Percentiles rank a stretch among this genome's conserved stretches.
Conservation (phyloP, 176 grass and related monocot species). For the Oryza glumipatula region DNA sequence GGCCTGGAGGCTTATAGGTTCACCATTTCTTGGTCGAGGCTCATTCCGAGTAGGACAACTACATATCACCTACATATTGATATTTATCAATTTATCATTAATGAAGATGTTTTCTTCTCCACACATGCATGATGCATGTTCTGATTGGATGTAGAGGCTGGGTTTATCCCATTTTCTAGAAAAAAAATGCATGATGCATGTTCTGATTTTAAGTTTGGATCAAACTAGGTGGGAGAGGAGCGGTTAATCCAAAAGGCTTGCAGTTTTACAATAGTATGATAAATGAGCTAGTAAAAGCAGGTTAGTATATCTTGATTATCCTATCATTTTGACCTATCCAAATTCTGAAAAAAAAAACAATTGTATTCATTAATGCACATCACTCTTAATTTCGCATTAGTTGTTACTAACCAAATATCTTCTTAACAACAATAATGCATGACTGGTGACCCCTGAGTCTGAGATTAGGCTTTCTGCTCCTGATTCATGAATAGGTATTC, state of each 20-base stretch:
- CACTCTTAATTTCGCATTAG: too few relatives aligned
- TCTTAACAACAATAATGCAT: not conserved
- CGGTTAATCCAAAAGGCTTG: slow-evolving; percentile 45
- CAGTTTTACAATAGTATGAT: slow-evolving; percentile 69
- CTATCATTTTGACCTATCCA: not conserved
- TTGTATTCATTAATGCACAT: not conserved
- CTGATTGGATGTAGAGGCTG: too few relatives aligned
- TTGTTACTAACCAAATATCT: not conserved
- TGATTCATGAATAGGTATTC: too few relatives aligned
- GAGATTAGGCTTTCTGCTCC: too few relatives aligned
- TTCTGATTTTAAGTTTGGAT: not conserved
- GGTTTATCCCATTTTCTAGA: too few relatives aligned
- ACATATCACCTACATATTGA: not conserved
- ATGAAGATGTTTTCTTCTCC: not conserved
- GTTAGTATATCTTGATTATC: not conserved
- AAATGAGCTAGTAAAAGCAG: slow-evolving; percentile 53
- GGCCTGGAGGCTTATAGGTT: slow-evolving; percentile 70
- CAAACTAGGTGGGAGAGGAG: slow-evolving; percentile 57
- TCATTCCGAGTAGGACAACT: slow-evolving; percentile 53
- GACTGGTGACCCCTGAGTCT: not conserved
- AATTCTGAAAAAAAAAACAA: not conserved
- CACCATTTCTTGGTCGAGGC: slow-evolving; percentile 83
- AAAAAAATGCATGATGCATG: not conserved
- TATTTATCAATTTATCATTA: not conserved
- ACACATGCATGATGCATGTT: too few relatives aligned